phyloP scores from a whole-genome alignment of 1,139 yeast genomes.

The Geotrichum reessii region DNA sequence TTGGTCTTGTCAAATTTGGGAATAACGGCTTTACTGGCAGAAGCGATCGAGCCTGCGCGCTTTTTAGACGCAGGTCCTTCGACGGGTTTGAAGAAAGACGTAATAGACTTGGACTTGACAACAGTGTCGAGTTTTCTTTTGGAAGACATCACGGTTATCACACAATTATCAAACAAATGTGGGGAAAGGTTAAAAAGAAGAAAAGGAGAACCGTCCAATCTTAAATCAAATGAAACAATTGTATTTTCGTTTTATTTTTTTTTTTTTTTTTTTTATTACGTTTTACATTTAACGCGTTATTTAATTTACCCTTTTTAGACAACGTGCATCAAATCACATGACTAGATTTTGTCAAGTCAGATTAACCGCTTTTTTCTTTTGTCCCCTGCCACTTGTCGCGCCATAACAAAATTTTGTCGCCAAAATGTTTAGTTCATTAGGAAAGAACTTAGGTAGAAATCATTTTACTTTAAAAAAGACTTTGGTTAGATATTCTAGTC shows the following conservation, averaged over 20 bases:
- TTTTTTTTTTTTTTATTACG: not conserved
- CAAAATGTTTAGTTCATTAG: not conserved
- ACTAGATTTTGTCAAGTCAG: not conserved
- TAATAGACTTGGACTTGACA: conserved; percentile 12
- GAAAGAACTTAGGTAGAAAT: not conserved
- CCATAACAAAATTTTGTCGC: not conserved
- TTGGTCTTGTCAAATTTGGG: conserved; percentile 43
- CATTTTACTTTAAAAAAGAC: not conserved
- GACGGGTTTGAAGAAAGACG: conserved; percentile 15
- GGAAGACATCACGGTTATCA: conserved; percentile 7
- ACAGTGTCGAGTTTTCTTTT: conserved; percentile 13
- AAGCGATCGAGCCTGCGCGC: not conserved
- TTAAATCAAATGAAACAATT: not conserved
- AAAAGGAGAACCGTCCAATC: not conserved
- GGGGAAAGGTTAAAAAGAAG: not conserved
- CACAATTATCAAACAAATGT: not conserved
- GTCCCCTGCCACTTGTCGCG: not conserved
- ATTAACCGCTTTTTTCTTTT: not conserved
- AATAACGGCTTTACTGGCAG: not conserved
- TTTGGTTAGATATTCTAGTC: not conserved
- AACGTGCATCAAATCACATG: not conserved
- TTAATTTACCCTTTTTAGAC: not conserved
- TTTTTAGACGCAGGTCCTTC: conserved; percentile 12
- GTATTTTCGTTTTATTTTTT: not conserved
- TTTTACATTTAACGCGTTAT: not conserved